Evolutionary conservation across 2,329 filamentous ascomycete species (phyloP).

Genomic region (Pyrenochaeta sp.): DNA sequence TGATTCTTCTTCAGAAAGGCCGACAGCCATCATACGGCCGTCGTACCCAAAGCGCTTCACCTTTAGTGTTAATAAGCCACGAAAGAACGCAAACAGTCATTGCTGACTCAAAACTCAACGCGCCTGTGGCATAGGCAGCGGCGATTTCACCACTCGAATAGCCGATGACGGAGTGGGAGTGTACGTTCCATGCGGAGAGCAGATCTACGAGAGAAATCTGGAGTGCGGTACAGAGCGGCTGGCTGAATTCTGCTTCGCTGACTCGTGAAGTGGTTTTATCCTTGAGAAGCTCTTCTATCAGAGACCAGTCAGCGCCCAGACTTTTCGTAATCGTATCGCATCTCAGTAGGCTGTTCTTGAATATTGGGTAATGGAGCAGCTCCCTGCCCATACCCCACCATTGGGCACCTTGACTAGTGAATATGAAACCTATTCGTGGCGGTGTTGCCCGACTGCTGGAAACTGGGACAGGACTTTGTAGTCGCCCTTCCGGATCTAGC

Average conservation of each 20-base stretch:
- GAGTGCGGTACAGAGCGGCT: constrained; percentile 32
- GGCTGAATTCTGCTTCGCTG: constrained; percentile 20
- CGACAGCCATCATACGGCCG: constrained; percentile 44
- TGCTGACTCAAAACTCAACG: constrained; percentile 10
- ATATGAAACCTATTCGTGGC: constrained; percentile 36
- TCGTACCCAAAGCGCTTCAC: constrained; percentile 11
- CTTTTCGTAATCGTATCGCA: constrained; percentile 7
- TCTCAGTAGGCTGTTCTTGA: constrained; percentile 11
- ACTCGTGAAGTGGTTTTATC: constrained; percentile 11
- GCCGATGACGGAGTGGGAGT: constrained; percentile 24
- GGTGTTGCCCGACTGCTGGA: not conserved
- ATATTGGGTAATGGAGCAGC: constrained; percentile 33
- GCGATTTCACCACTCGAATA: constrained; percentile 42
- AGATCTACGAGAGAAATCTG: constrained; percentile 35
- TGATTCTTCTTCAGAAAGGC: constrained; percentile 26
- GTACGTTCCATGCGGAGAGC: constrained; percentile 18
- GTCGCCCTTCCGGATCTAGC: constrained; percentile 2
- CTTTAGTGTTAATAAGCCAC: constrained; percentile 11
- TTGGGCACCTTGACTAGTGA: constrained; percentile 57
- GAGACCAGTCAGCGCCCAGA: constrained; percentile 13
- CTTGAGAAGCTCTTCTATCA: constrained; percentile 18
- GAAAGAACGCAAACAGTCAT: constrained; percentile 21
- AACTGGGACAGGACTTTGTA: not conserved
- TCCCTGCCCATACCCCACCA: constrained; percentile 53
- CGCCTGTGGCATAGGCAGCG: constrained; percentile 30